Percentiles rank a stretch among this genome's conserved stretches.
These are phyloP conservation scores for Purpureocillium lavendulum DNA, from an alignment of 2,329 filamentous ascomycete species.

Conservation along the genomic window DNA sequence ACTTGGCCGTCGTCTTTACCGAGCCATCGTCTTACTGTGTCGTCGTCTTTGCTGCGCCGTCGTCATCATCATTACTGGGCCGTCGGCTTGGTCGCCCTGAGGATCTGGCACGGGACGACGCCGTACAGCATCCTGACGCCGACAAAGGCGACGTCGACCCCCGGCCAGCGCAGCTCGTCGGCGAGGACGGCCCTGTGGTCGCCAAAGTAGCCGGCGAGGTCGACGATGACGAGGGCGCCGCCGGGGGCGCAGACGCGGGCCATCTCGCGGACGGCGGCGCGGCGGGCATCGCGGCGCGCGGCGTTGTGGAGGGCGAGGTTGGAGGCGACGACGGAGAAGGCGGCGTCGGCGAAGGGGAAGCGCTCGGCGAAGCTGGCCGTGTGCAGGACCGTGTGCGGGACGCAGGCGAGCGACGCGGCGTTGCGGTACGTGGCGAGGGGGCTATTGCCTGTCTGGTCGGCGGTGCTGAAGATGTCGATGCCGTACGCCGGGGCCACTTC, in stretches of 20 bases:
- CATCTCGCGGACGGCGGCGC: constrained; percentile 6
- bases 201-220: constrained; percentile 8
- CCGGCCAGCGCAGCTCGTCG: constrained; percentile 4
- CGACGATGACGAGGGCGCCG: constrained; percentile 6
- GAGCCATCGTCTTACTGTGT: too few relatives aligned
- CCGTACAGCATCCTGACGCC: constrained; percentile 8
- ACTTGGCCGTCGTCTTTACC: too few relatives aligned
- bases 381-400: constrained; percentile 3
- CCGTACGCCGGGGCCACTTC: constrained; percentile 6
- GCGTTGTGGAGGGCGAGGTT: constrained; percentile 9
- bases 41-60: too few relatives aligned
- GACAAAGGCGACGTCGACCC: constrained; percentile 4
- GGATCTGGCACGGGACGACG: constrained; percentile 7
- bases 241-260: constrained; percentile 7
- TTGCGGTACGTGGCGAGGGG: constrained; percentile 9
- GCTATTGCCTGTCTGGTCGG: constrained; percentile 9
- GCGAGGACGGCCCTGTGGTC: constrained; percentile 4
- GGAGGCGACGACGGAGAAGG: constrained; percentile 6
- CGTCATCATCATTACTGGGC: too few relatives aligned
- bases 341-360: constrained; percentile 7
- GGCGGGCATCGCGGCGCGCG: constrained; percentile 1
- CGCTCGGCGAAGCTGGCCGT: constrained; percentile 6
- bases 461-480: constrained; percentile 10
- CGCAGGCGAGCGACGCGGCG: constrained; percentile 5
- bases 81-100: constrained; percentile 3